These are phyloP conservation scores for Vigna unguiculata DNA, from an alignment of 306 rosid species.

Conservation along the genomic window DNA sequence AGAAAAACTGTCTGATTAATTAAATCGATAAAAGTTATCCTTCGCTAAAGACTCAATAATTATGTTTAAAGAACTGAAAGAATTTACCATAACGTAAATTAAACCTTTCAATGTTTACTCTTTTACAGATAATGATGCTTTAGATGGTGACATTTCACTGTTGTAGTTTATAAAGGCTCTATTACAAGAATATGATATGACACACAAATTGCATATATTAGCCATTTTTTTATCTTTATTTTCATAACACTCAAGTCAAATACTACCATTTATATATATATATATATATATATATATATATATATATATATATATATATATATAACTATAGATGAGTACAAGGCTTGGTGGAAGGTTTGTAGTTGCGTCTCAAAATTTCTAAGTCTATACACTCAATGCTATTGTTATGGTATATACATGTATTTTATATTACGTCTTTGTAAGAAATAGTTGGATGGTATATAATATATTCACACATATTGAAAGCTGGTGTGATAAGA, in stretches of 20 bases:
- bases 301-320: background rate
- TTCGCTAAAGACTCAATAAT: background rate
- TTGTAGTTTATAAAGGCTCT: background rate
- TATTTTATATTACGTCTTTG: background rate
- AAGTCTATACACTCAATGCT: background rate
- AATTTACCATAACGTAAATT: background rate
- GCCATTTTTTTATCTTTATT: constrained; percentile 5
- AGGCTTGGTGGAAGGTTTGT: background rate
- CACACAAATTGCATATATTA: background rate
- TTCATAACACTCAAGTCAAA: background rate
- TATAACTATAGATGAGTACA: background rate
- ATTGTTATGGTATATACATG: background rate
- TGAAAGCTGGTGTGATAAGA: background rate
- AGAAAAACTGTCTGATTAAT: background rate
- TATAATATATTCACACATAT: background rate
- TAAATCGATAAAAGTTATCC: background rate
- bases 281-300: background rate
- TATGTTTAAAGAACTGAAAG: background rate
- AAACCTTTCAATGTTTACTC: background rate
- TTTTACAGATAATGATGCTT: background rate
- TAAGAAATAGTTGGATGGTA: background rate
- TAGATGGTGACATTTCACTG: constrained; percentile 2
- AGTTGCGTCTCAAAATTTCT: background rate
- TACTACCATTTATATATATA: background rate
- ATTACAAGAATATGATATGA: background rate